A percentile compares a stretch with the other conserved stretches of the same genome.
Evolutionary conservation across 2,329 filamentous ascomycete genomes (phyloP).

Genomic region (Colletotrichum salicis): DNA sequence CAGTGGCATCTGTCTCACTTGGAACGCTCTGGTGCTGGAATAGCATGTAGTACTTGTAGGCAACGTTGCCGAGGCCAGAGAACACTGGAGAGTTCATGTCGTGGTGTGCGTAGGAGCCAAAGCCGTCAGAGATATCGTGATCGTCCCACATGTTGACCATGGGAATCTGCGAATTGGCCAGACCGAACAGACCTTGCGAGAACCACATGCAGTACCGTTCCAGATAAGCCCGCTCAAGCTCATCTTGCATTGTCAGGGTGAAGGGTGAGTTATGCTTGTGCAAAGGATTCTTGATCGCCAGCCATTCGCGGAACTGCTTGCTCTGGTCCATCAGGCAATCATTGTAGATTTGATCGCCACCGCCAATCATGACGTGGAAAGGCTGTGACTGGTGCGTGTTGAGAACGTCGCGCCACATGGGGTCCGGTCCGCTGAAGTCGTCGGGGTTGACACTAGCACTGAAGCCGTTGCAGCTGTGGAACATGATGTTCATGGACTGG

Average conservation of each 20-base stretch:
- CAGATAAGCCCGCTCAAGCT: conserved; percentile 89
- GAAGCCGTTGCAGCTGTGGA: conserved; percentile 97
- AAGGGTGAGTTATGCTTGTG: conserved; percentile 85
- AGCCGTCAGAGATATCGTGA: conserved; percentile 92
- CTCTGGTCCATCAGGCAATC: conserved; percentile 83
- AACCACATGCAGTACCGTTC: conserved; percentile 95
- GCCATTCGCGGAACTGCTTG: conserved; percentile 83
- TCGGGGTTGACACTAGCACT: conserved; percentile 81
- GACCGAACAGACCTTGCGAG: conserved; percentile 91
- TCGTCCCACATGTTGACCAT: conserved; percentile 99
- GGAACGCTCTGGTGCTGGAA: conserved; percentile 95
- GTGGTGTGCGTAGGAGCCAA: conserved; percentile 89
- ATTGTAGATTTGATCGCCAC: conserved; percentile 97
- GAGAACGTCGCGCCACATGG: conserved; percentile 94
- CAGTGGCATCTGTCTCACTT: conserved; percentile 81
- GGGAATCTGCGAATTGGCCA: conserved; percentile 93
- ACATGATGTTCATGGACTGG: conserved; percentile 98
- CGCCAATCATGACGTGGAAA: conserved; percentile 98
- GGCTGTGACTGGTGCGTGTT: conserved; percentile 91
- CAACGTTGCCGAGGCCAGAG: conserved; percentile 86
- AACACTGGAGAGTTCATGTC: conserved; percentile 95
- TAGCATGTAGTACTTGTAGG: conserved; percentile 98
- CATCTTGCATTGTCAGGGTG: conserved; percentile 82
- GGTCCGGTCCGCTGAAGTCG: conserved; percentile 89
- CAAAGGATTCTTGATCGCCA: conserved; percentile 80